These are phyloP conservation scores for Drechmeria coniospora DNA, from an alignment of 2,329 filamentous ascomycete genomes.

Conservation along the genomic window DNA sequence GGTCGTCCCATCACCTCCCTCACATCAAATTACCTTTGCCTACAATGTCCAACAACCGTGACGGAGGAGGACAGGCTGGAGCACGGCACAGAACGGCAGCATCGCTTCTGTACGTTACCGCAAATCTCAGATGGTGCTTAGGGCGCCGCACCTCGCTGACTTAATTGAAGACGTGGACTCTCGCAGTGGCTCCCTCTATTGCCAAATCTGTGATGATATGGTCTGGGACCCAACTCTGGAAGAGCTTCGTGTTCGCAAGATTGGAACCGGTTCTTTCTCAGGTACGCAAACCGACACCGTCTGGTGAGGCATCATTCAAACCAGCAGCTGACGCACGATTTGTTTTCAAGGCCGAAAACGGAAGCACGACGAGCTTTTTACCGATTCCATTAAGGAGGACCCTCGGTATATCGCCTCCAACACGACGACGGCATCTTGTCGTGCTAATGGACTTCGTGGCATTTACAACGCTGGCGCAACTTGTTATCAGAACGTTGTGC, in stretches of 20 bases:
- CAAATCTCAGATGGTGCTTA: neutral
- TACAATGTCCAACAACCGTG: slow-evolving; percentile 58
- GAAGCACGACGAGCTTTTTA: slow-evolving; percentile 57
- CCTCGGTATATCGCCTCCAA: slow-evolving; percentile 64
- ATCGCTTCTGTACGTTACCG: slow-evolving; percentile 54
- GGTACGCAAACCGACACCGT: slow-evolving; percentile 27
- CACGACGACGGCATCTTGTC: slow-evolving; percentile 65
- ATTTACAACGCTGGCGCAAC: slow-evolving; percentile 98
- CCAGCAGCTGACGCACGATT: slow-evolving; percentile 1
- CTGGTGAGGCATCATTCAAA: neutral
- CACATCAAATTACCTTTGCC: slow-evolving; percentile 54
- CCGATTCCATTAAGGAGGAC: slow-evolving; percentile 51
- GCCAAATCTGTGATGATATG: slow-evolving; percentile 68
- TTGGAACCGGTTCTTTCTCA: slow-evolving; percentile 49
- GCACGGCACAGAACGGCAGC: slow-evolving; percentile 54
- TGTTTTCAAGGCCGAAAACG: slow-evolving; percentile 46
- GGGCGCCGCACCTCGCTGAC: slow-evolving; percentile 9
- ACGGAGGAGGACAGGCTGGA: slow-evolving; percentile 48
- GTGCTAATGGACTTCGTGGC: slow-evolving; percentile 74
- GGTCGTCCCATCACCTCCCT: slow-evolving; percentile 43
- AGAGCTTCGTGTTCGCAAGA: slow-evolving; percentile 55
- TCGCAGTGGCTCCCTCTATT: slow-evolving; percentile 58
- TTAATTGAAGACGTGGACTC: slow-evolving; percentile 55
- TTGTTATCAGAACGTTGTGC: slow-evolving; percentile 92
- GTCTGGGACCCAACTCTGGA: slow-evolving; percentile 73